Evolutionary conservation across 495 filamentous ascomycete species (phyloP).

Genomic region (Penicillium malachiteum): DNA sequence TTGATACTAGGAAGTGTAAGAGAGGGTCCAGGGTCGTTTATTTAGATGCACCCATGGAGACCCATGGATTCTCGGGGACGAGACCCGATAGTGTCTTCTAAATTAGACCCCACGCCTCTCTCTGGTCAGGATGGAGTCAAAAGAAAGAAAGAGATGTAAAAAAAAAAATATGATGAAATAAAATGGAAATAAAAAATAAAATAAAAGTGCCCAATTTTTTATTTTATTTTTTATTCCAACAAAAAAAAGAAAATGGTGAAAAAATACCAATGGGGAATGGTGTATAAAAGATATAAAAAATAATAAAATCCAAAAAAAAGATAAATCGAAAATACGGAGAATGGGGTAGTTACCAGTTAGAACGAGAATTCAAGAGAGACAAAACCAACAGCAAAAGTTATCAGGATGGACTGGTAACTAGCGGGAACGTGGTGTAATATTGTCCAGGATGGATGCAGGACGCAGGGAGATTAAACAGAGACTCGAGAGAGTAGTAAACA

Average conservation of each 20-base stretch:
- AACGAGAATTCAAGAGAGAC: slow-evolving; percentile 15
- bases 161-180: slow-evolving; percentile 16
- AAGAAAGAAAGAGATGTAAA: slow-evolving; percentile 6
- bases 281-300: not conserved
- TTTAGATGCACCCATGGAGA: slow-evolving; percentile 42
- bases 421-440: slow-evolving; percentile 46
- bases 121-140: slow-evolving; percentile 3
- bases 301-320: slow-evolving; percentile 11
- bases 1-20: slow-evolving; percentile 24
- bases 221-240: not conserved
- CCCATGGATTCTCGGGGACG: slow-evolving; percentile 23
- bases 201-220: too few relatives aligned
- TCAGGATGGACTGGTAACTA: slow-evolving; percentile 37
- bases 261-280: not conserved
- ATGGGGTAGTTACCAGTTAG: slow-evolving; percentile 6
- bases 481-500: slow-evolving; percentile 23
- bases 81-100: slow-evolving; percentile 9
- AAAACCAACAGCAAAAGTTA: slow-evolving; percentile 6
- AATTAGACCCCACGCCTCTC: not conserved
- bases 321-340: slow-evolving; percentile 9
- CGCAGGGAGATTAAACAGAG: slow-evolving; percentile 22
- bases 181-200: not conserved
- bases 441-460: slow-evolving; percentile 42
- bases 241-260: slow-evolving; percentile 1
- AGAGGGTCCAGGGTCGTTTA: slow-evolving; percentile 50